These are phyloP conservation scores for Cladobotryum mycophilum DNA, from an alignment of 2,329 filamentous ascomycete species.

Conservation along the genomic window DNA sequence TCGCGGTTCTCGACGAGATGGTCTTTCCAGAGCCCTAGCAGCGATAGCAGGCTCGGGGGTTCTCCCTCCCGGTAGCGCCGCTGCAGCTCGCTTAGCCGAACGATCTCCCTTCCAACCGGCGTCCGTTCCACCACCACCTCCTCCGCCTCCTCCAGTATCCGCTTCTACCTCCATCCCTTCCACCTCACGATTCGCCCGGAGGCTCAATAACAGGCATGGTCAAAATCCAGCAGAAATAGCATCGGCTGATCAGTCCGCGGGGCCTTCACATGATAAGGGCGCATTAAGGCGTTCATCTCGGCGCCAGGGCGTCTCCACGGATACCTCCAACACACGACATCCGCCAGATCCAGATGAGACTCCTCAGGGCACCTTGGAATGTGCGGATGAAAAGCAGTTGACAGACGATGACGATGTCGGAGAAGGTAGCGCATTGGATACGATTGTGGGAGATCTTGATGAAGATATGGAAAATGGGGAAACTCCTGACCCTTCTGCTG, in stretches of 20 bases:
- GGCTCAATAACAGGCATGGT: constrained; percentile 43
- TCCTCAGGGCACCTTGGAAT: constrained; percentile 71
- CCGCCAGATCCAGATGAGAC: constrained; percentile 52
- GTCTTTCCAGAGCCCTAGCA: constrained; percentile 63
- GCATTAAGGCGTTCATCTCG: constrained; percentile 57
- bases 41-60: constrained; percentile 69
- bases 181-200: constrained; percentile 37
- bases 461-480: constrained; percentile 70
- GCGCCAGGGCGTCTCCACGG: constrained; percentile 47
- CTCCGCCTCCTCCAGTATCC: constrained; percentile 19
- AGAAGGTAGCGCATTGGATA: constrained; percentile 65
- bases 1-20: constrained; percentile 55
- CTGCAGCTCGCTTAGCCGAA: constrained; percentile 42
- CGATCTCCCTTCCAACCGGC: constrained; percentile 33
- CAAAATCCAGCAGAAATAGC: constrained; percentile 34
- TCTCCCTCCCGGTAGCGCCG: constrained; percentile 44
- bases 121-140: constrained; percentile 31
- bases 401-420: constrained; percentile 62
- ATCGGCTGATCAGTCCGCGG: constrained; percentile 40
- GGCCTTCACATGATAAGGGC: constrained; percentile 51
- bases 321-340: constrained; percentile 45
- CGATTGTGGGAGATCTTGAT: constrained; percentile 85
- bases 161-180: constrained; percentile 33
- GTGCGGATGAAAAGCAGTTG: constrained; percentile 83
- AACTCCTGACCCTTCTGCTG: constrained; percentile 67